Evolutionary conservation across 768 basidiomycete genomes (phyloP).

Genomic region (Phylloporus sp.): DNA sequence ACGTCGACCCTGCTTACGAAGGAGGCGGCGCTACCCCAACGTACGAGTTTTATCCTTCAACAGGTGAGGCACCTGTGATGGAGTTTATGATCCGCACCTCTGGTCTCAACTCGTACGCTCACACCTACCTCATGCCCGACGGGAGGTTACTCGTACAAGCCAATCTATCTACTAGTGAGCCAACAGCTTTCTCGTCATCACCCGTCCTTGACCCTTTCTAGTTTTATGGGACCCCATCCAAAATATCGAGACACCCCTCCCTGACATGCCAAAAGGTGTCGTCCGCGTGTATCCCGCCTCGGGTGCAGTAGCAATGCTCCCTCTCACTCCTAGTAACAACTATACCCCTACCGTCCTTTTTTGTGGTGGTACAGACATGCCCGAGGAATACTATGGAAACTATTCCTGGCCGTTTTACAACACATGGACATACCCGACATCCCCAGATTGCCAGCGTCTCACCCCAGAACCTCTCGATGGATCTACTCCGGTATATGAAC

Average conservation of each 20-base stretch:
- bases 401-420: conserved; percentile 70
- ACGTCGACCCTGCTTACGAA: conserved; percentile 54
- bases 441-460: conserved; percentile 73
- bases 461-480: conserved; percentile 81
- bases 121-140: conserved; percentile 67
- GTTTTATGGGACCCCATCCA: conserved; percentile 49
- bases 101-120: conserved; percentile 75
- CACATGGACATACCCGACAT: conserved; percentile 70
- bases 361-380: conserved; percentile 85
- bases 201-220: conserved; percentile 7
- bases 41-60: conserved; percentile 75
- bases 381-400: conserved; percentile 68
- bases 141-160: conserved; percentile 79
- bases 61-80: conserved; percentile 47
- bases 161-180: conserved; percentile 66
- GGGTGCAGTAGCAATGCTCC: conserved; percentile 85
- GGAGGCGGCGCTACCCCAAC: conserved; percentile 73
- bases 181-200: background rate
- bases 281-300: conserved; percentile 88
- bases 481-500: conserved; percentile 51
- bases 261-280: conserved; percentile 69
- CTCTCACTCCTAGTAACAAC: conserved; percentile 84
- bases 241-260: conserved; percentile 60
- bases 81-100: conserved; percentile 68
- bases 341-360: conserved; percentile 84